These are phyloP conservation scores for Trametes gibbosa DNA, from an alignment of 768 basidiomycete genomes.

Conservation along the genomic window DNA sequence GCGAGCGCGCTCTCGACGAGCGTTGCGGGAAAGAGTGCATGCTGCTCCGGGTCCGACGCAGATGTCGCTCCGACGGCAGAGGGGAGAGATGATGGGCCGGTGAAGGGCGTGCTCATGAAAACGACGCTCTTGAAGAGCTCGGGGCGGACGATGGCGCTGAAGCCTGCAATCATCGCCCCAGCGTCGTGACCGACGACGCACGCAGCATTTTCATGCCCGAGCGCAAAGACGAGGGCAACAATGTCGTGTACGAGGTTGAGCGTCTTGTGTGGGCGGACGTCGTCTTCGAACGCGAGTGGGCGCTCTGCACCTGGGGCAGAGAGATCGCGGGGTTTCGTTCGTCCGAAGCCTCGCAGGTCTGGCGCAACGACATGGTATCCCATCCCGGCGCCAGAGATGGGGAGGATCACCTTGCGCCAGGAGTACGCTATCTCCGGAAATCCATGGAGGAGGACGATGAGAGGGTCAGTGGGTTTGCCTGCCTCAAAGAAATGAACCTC, in stretches of 20 bases:
- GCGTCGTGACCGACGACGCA: conserved; percentile 63
- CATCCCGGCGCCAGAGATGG: conserved; percentile 43
- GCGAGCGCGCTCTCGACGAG: conserved; percentile 31
- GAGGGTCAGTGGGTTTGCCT: conserved; percentile 30
- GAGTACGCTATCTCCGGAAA: conserved; percentile 68
- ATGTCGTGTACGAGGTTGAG: conserved; percentile 53
- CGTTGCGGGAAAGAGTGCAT: conserved; percentile 11
- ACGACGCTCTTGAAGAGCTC: conserved; percentile 56
- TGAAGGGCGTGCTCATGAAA: conserved; percentile 59
- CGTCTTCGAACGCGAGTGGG: conserved; percentile 42
- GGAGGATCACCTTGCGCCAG: conserved; percentile 57
- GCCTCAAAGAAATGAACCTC: conserved; percentile 54
- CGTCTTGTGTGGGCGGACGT: conserved; percentile 47
- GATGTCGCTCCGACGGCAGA: conserved; percentile 20
- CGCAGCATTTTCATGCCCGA: conserved; percentile 46
- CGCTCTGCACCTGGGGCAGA: conserved; percentile 15
- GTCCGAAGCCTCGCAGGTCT: conserved; percentile 58
- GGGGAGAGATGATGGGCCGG: conserved; percentile 37
- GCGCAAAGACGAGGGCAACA: conserved; percentile 46
- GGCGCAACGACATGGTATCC: conserved; percentile 65
- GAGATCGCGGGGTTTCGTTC: conserved; percentile 16
- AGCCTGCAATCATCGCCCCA: conserved; percentile 52
- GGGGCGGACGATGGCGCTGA: conserved; percentile 52
- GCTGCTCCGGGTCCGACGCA: background rate
- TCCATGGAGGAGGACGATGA: conserved; percentile 60